Evolutionary conservation across 495 filamentous ascomycete genomes (phyloP), one percentile per base, ranked within the genome.

Genomic region (Daldinia decipiens): DNA sequence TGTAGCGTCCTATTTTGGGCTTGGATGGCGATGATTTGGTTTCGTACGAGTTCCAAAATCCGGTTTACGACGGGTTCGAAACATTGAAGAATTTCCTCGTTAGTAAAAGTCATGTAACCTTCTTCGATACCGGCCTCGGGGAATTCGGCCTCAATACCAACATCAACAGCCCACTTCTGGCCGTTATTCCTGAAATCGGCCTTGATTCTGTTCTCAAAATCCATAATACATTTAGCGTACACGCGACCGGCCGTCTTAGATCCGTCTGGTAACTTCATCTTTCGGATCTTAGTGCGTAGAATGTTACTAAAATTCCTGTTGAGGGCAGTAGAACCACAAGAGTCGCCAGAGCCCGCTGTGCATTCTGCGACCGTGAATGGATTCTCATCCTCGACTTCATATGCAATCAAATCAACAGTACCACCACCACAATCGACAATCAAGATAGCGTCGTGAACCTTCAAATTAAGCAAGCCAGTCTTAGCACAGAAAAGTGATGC

Each of bases 81-180:
- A 80, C 89, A 92, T 79, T 91, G 89, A 60, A 92, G 83, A 68
- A 92, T 92, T 77, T 92, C 89, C 80, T 92, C 89, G 77, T 92
- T 91, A 31, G 89, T 92, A 72, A 92, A 92, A n/a, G 89, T 91
- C 89, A 92, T 92, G 82, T 91, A 92, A 24, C 89, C 89, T 74
- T 92, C 89, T 75, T 91, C 89, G 62, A 92, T 92, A 62, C 89
- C 89, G 29, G 89, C 89, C 76, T 92, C 89, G 68, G 89, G 89
- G 78, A 90, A 92, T 74, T 92, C 89, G 60, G 89, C 89, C 79
- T 92, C 89, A 71, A 92, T 92, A 77, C 89, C 89, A 29, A 92
- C 89, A 72, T 92, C 90, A 24, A 92, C 89, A 39, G 89, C 89
- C 90, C 90, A 92, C 76, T 91, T 91, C 76, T 91, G 89, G 34